Percentiles rank a stretch among this genome's conserved stretches.
Conservation (phyloP, 2,329 filamentous ascomycete genomes). For the Nigrospora sphaerica region DNA sequence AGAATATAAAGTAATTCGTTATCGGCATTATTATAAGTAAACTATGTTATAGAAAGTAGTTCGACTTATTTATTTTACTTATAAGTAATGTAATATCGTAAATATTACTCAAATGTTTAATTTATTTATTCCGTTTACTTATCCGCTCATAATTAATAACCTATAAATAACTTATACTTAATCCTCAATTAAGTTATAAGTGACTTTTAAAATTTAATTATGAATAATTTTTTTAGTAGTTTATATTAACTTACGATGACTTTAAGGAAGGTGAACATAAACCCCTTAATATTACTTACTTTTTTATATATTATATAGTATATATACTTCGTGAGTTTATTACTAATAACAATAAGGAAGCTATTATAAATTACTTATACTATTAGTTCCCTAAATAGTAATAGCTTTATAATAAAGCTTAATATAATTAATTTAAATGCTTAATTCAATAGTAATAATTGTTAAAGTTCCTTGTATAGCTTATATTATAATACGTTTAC, state of each 20-base stretch:
- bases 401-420: neutral
- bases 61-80: conserved; percentile 4
- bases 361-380: neutral
- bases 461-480: neutral
- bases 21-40: conserved; percentile 5
- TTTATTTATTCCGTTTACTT: conserved; percentile 4
- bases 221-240: neutral
- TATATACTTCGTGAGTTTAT: neutral
- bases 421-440: neutral
- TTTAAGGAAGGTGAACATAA: neutral
- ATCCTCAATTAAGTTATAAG: neutral
- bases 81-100: conserved; percentile 5
- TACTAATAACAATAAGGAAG: neutral
- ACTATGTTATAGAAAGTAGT: conserved; percentile 5
- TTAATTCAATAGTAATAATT: neutral
- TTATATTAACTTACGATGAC: neutral
- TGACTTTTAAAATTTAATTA: neutral
- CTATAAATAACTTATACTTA: neutral
- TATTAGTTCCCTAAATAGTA: neutral
- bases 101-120: conserved; percentile 5
- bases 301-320: neutral
- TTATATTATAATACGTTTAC: neutral
- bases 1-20: conserved; percentile 2
- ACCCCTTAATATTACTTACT: neutral
- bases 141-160: conserved; percentile 5